These are phyloP conservation scores for Wickerhamomyces strasburgensis DNA, from an alignment of 805 yeast species.

Conservation along the genomic window DNA sequence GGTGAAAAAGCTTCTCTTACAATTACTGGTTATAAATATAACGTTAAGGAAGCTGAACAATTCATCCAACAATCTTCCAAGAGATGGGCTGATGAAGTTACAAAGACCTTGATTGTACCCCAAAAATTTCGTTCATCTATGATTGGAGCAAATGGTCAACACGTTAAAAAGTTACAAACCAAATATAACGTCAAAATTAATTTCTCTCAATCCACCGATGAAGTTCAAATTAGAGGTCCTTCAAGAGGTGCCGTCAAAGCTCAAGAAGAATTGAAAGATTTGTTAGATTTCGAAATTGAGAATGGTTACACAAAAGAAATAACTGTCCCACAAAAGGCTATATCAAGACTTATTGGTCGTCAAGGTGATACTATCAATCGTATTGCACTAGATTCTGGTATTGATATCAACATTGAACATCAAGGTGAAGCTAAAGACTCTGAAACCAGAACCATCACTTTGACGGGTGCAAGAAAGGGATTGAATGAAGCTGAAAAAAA, in stretches of 20 bases:
- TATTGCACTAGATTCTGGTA: conserved; percentile 57
- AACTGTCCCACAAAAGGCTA: conserved; percentile 64
- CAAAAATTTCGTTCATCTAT: conserved; percentile 72
- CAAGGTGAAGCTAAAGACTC: conserved; percentile 39
- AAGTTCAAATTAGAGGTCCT: conserved; percentile 78
- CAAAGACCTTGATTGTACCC: conserved; percentile 64
- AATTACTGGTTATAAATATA: conserved; percentile 72
- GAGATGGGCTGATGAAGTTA: conserved; percentile 78
- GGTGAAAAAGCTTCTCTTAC: conserved; percentile 45
- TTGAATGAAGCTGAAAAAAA: conserved; percentile 65
- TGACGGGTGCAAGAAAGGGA: conserved; percentile 74
- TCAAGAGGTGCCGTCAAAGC: conserved; percentile 84
- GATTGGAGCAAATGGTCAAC: conserved; percentile 79
- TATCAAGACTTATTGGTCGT: conserved; percentile 86
- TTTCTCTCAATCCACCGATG: conserved; percentile 62
- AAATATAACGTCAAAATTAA: conserved; percentile 78
- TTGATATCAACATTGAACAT: conserved; percentile 36
- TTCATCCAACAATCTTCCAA: conserved; percentile 55
- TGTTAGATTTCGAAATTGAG: conserved; percentile 81
- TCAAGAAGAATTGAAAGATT: conserved; percentile 75
- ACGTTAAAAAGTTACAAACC: conserved; percentile 79
- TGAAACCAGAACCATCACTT: conserved; percentile 56
- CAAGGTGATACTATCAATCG: conserved; percentile 79
- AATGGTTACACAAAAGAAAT: conserved; percentile 68
- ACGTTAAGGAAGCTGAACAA: conserved; percentile 66